Base-by-base conservation (phyloP, 2,329 filamentous ascomycete species). In the Fusarium nanum region DNA sequence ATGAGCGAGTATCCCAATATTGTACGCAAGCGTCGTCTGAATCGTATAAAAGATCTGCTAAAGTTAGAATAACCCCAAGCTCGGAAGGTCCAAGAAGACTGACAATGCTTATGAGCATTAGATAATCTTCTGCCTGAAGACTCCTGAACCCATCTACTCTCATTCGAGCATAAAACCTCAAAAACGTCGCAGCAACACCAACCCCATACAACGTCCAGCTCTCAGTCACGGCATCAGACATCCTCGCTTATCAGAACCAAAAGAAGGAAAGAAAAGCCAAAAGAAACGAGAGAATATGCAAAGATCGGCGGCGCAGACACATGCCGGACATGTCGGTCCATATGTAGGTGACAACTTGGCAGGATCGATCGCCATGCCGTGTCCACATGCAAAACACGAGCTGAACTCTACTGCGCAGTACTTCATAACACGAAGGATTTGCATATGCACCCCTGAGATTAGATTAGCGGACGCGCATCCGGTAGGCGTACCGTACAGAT, bases 21-120 rank as follows among this genome's bases (percentile, higher is more conserved):
- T 79, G 68, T 87, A 86, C 9, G 84, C 85, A 5, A 85, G 79
- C 11, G 77, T 81, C 3, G 85, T 82, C 71, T 88, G 83, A 2
- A 83, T 73, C 1, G 81, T 81, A 58, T 87, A 87, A 22, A 87
- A 81, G 14, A 84, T 73, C 85, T 87, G 9, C 3, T 12, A n/a
- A 12, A 3, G 40, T 57, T 25, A 65, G 28, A n/a, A 42, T 10
- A 10, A 12, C 11, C 11, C 3, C 1, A 7, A 12, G 32, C 2
- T 3, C 7, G 2, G 7, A 2, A 2, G 12, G 5, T n/a, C 6
- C 2, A 13, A 1, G 0, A 22, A 6, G 7, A 62, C 71, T 11
- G 11, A 73, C 71, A 25, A 72, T 45, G 2, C 47, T 62, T 10
- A 73, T 25, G 63, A 70, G 72, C 41, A 78, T 73, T 1, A 79